Evolutionary conservation across 2,329 filamentous ascomycete genomes (phyloP), one percentile per base, ranked within the genome.

Genomic region (Chrysosporium queenslandicum): DNA sequence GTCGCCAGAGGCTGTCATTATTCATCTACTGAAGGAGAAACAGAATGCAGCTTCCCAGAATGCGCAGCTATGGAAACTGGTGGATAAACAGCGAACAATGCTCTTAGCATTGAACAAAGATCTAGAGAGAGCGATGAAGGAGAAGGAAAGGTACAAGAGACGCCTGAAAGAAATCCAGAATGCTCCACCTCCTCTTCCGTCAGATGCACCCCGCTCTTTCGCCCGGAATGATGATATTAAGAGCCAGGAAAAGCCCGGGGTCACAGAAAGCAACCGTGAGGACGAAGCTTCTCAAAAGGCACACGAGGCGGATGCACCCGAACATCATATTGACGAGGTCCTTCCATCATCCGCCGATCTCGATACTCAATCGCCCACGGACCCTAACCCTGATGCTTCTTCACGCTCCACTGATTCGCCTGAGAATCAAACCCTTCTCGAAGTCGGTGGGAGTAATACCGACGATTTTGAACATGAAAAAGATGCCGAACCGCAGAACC

Each of bases 31-130:
- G 58, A 94, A 87, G 65, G 92, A 98, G 65, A 97, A 96, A 68
- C 82, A 91, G 57, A 86, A 87, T 46, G 86, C 89, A 51, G 81
- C 87, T 4, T 85, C 87, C 59, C 92, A 97, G 64, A 97, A 97
- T 65, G 77, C 83, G 16, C 91, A 98, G 66, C 72, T 98, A 62
- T 98, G 92, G 92, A 84, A 89, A 47, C 73, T 98, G 43, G 89
- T 98, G 46, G 91, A 97, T 67, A 97, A 98, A 72, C 92, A 98
- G 68, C 79, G 91, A 56, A 82, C 88, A 14, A 90, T 98, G 82
- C 89, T 98, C 51, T 70, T 95, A 18, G 91, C 90, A 6, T 76
- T 98, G 57, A 96, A 97, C 64, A 94, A 92, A 67, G 92, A 98
- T 65, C 74, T 98, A 11, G 91, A 97, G 68, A 81, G 87, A 49